Base-by-base conservation (phyloP, 176 grass and related monocot species). In the maize (Zea mays) region DNA sequence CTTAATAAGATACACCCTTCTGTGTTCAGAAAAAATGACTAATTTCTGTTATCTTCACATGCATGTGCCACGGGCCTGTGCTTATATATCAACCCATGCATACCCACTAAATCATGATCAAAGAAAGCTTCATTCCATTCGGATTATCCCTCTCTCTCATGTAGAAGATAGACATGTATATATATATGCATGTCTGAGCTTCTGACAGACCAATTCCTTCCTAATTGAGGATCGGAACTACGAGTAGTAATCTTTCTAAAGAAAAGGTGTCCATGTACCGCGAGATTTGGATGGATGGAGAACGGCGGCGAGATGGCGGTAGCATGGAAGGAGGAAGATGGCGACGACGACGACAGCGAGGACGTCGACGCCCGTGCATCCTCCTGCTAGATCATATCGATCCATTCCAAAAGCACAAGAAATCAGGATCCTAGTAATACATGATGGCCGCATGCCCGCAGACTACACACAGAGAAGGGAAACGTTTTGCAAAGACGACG, bases 311-410 rank as follows among this genome's bases (percentile, higher is more conserved):
- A 89, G 72, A 67, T 43, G 42, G 67, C 6, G 1, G 82, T 44
- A 60, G 86, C 66, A 72, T 85, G 67, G 43, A 89, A 76, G 60
- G 82, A 62, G 42, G 87, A 81, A 38, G 87, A 85, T 76, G 87
- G 82, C 35, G 82, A 85, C 50, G 87, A 85, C 50, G 87, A 85
- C 44, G 82, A 85, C 72, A 81, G 87, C 5, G 82, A 81, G 72
- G 86, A 88, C 15, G 87, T 81, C 10, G 87, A 85, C 16, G 87
- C 82, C 67, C 82, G 65, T 56, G 87, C 79, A 85, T 85, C 87
- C 78, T 89, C 87, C 87, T 89, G 77, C 40, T 66, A 17, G 72
- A 43, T 65, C 67, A 17, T 65, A 43, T 65, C 67, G 66, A 89
- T 77, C 66, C 47, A 67, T 72, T 72, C 10, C 49, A 16, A 61